Evolutionary conservation across 2,329 filamentous ascomycete genomes (phyloP).

Genomic region (Cercospora beticola): DNA sequence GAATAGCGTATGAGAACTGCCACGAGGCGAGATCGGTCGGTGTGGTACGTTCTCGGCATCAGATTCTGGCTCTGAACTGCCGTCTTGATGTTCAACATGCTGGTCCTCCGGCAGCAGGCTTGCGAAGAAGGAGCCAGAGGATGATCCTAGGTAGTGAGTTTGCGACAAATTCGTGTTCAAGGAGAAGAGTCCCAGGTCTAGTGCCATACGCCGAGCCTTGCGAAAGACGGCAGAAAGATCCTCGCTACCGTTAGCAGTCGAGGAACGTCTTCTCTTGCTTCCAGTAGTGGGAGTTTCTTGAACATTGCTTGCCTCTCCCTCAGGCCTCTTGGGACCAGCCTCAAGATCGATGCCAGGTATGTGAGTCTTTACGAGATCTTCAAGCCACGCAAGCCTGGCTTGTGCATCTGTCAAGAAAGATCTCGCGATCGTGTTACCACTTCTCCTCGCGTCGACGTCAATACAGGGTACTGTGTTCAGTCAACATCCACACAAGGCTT

Average conservation of each 20-base stretch:
- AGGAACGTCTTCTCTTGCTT: not conserved
- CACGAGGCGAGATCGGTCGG: not conserved
- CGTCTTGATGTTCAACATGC: not conserved
- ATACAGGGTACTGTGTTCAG: not conserved
- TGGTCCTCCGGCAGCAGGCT: not conserved
- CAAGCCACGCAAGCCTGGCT: constrained; percentile 7
- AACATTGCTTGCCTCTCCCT: not conserved
- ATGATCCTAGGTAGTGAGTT: constrained; percentile 4
- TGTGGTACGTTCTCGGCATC: not conserved
- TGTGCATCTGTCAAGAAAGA: constrained; percentile 4
- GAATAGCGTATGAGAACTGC: not conserved
- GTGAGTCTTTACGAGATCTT: not conserved
- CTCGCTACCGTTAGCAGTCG: not conserved
- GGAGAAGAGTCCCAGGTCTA: constrained; percentile 8
- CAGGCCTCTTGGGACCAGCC: not conserved
- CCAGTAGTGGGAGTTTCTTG: not conserved
- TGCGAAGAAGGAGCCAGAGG: constrained; percentile 7
- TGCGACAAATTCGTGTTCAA: constrained; percentile 4
- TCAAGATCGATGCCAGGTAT: not conserved
- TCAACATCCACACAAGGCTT: too few relatives aligned
- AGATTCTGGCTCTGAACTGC: not conserved
- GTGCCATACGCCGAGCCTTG: constrained; percentile 4
- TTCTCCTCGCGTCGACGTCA: not conserved
- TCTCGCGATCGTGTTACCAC: not conserved
- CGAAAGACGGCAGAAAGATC: not conserved